phyloP scores from a whole-genome alignment of 2,329 filamentous ascomycete genomes.

The Talaromyces sp. region DNA sequence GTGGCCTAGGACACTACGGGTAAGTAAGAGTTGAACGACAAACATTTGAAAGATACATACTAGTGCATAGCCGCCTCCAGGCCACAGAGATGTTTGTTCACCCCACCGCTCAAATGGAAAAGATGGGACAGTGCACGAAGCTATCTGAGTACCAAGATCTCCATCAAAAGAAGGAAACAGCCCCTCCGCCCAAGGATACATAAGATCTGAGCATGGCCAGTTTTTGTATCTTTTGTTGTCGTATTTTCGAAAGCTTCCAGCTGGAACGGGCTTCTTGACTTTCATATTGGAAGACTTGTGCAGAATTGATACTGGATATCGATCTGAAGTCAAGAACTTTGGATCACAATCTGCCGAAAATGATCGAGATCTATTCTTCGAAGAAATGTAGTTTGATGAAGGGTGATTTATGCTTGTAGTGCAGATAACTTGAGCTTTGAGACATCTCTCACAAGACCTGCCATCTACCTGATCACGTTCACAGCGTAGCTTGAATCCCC shows the following conservation, averaged over 20 bases:
- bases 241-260: background rate
- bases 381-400: slow-evolving; percentile 2
- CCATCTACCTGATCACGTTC: slow-evolving; percentile 25
- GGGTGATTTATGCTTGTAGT: slow-evolving; percentile 24
- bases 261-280: slow-evolving; percentile 11
- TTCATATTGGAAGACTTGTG: slow-evolving; percentile 13
- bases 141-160: background rate
- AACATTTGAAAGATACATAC: background rate
- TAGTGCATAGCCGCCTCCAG: background rate
- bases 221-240: background rate
- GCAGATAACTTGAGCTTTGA: slow-evolving; percentile 27
- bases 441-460: slow-evolving; percentile 26
- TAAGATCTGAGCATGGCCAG: slow-evolving; percentile 6
- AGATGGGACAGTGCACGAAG: background rate
- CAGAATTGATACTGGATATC: slow-evolving; percentile 12
- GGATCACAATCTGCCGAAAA: slow-evolving; percentile 4
- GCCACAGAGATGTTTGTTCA: background rate
- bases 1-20: background rate
- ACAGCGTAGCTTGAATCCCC: slow-evolving; percentile 28
- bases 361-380: background rate
- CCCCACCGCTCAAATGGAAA: slow-evolving; percentile 7
- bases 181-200: background rate
- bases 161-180: background rate
- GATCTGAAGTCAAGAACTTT: background rate
- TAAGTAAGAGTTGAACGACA: background rate